Base-by-base conservation (phyloP, 2,329 filamentous ascomycete genomes). In the Proliferodiscus dingleyae region DNA sequence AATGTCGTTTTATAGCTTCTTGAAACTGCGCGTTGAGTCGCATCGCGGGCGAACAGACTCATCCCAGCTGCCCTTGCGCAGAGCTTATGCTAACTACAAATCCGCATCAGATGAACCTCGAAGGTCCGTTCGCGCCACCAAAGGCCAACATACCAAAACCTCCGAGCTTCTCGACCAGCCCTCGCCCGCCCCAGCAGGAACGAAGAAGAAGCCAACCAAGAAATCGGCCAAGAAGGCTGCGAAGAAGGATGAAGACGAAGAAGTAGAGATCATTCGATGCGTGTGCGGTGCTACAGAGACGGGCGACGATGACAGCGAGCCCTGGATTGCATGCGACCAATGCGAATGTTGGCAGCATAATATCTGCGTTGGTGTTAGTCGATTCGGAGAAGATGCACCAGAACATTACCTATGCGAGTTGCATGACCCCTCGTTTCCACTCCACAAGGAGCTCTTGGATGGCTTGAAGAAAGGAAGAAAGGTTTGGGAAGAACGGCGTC, bases 321-420 rank as follows among this genome's bases (percentile, higher is more conserved):
- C 89, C 42, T 97, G 95, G 89, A 95, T 98, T 60, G 89, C 87
- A 50, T 98, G 93, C 71, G 93, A 98, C 66, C 80, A 79, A 37
- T 98, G 93, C 67, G 81, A 81, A 39, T 91, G 85, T 33, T 98
- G 93, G 93, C 93, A 98, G 68, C 93, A 98, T 68, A 96, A 96
- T 61, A 84, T 94, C 53, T 98, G 93, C 64, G 88, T 98, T 73
- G 89, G 88, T 43, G 80, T 96, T 63, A 81, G 77, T 60, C 81
- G 84, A 37, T 89, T 87, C 57, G 80, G 83, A 24, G 65, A 90
- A 48, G 81, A 90, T 60, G 75, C 88, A 45, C 85, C 87, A 23
- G 86, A 86, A 50, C 77, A 87, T 66, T 98, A 98, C 70, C 94
- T 85, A 68, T 98, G 93, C 68, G 93, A 98, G 67, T 73, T 84